Evolutionary conservation across 768 basidiomycete species (phyloP).

Genomic region (Mycena chlorophos): DNA sequence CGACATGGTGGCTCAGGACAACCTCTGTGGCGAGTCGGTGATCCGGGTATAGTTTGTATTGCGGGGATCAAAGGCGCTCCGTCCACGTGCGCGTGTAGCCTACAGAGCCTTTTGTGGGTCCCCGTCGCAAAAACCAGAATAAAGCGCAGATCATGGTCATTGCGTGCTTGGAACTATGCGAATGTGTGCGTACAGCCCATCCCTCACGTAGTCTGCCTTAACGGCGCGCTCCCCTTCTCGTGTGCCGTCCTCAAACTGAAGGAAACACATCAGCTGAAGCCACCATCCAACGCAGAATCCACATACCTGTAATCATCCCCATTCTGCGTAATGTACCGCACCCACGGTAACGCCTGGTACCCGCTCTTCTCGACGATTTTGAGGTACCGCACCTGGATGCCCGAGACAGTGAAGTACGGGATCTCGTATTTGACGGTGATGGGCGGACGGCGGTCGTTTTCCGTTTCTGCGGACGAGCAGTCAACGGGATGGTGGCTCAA

Average conservation of each 20-base stretch:
- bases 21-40: background rate
- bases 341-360: slow-evolving; percentile 96
- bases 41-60: too few relatives aligned
- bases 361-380: slow-evolving; percentile 99
- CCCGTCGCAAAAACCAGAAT: too few relatives aligned
- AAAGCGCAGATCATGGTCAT: too few relatives aligned
- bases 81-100: too few relatives aligned
- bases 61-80: too few relatives aligned
- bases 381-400: slow-evolving; percentile 95
- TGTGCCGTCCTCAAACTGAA: slow-evolving; percentile 68
- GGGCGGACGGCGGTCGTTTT: slow-evolving; percentile 86
- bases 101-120: too few relatives aligned
- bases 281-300: too few relatives aligned
- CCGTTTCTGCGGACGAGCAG: slow-evolving; percentile 61
- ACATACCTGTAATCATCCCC: slow-evolving; percentile 87
- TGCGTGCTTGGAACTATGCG: too few relatives aligned
- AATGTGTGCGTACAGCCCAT: too few relatives aligned
- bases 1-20: background rate
- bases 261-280: too few relatives aligned
- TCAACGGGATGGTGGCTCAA: background rate
- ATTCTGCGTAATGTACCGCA: slow-evolving; percentile 90
- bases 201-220: slow-evolving; percentile 42
- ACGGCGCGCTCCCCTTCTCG: slow-evolving; percentile 72
- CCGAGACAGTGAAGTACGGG: slow-evolving; percentile 97
- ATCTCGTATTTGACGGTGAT: slow-evolving; percentile 99